A percentile compares a stretch with the other conserved stretches of the same genome.
Conservation (phyloP, 202 grass and related monocot genomes). For the Elaeis oleifera region DNA sequence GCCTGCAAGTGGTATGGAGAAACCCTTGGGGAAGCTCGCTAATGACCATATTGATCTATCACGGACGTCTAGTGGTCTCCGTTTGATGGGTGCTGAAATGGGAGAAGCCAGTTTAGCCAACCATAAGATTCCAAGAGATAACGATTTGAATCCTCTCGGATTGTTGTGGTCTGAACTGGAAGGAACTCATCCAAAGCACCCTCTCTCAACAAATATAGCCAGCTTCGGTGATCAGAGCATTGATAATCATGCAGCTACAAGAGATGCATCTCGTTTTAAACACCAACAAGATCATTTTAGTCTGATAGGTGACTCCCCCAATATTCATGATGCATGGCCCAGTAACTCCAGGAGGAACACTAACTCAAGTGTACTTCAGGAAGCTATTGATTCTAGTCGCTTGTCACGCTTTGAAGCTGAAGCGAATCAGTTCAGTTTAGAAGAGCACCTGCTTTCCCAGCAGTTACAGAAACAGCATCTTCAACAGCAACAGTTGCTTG, state of each 20-base stretch:
- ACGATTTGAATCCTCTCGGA: slow-evolving; percentile 22
- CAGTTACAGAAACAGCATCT: slow-evolving; percentile 68
- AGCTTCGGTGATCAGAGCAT: slow-evolving; percentile 33
- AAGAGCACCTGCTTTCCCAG: slow-evolving; percentile 63
- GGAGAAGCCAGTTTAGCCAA: slow-evolving; percentile 35
- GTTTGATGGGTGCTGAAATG: slow-evolving; percentile 15
- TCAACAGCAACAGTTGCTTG: slow-evolving; percentile 61
- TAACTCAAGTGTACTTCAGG: slow-evolving; percentile 28
- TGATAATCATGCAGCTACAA: slow-evolving; percentile 32
- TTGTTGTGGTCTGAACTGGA: slow-evolving; percentile 25
- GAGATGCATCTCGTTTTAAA: slow-evolving; percentile 41
- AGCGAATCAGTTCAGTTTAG: slow-evolving; percentile 55
- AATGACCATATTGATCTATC: slow-evolving; percentile 22
- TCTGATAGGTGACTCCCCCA: slow-evolving; percentile 38
- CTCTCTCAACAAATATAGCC: slow-evolving; percentile 21
- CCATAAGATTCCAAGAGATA: slow-evolving; percentile 5
- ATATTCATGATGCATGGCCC: slow-evolving; percentile 35
- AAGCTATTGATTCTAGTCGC: slow-evolving; percentile 42
- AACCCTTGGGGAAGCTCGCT: slow-evolving; percentile 34
- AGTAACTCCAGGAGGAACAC: slow-evolving; percentile 43
- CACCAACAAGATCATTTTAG: slow-evolving; percentile 38
- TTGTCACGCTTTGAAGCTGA: slow-evolving; percentile 29
- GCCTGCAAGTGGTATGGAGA: slow-evolving; percentile 46
- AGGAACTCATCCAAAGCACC: slow-evolving; percentile 12
- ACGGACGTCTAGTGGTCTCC: slow-evolving; percentile 25